Evolutionary conservation across 441 rosid genomes (phyloP), one percentile per base, ranked within the genome.

Genomic region (Bocquillonia castaneifolia): DNA sequence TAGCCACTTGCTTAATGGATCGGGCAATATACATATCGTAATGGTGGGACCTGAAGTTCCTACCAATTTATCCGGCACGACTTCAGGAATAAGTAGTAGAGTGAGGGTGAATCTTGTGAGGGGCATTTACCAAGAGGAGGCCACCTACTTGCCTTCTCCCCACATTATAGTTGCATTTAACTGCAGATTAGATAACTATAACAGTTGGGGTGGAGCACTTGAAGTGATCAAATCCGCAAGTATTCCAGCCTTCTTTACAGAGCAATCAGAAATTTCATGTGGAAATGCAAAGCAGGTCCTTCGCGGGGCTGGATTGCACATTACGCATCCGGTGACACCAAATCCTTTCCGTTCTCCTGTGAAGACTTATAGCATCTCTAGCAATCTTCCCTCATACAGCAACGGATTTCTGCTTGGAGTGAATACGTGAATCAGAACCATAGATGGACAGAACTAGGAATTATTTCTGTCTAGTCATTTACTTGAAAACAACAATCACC

Each of bases 31-130:
- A 72, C 83, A 80, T 54, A 71, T 80, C 61, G 81, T 77, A 39
- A 80, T 83, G 84, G 81, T 79, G 13, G 84, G 86, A 53, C 83
- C 84, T 14, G 83, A 83, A 67, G 84, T 78, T 54, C 81, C 84
- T 0, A 76, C 73, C 10, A 77, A 67, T 71, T 73, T 81, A 53
- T 81, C 84, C 1, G 81, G 83, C n/a, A 79, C 81, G 37, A 80
- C 84, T 62, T 80, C 76, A 31, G 86, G 86, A 66, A 78, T 77
- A 60, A 78, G 80, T 60, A 78, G 80, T 65, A 63, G 83, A 52
- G 81, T 76, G 31, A 80, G 83, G 77, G 81, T 83, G 73, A 77
- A 83, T 69, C 77, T 81, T 25, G 75, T 80, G 59, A 76, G 76
- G 40, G 84, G 83, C 34, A 62, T 80, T 75, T 80, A 83, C 72